Evolutionary conservation across 495 filamentous ascomycete species (phyloP), one percentile per base, ranked within the genome.

Genomic region (Daldinia childiae): DNA sequence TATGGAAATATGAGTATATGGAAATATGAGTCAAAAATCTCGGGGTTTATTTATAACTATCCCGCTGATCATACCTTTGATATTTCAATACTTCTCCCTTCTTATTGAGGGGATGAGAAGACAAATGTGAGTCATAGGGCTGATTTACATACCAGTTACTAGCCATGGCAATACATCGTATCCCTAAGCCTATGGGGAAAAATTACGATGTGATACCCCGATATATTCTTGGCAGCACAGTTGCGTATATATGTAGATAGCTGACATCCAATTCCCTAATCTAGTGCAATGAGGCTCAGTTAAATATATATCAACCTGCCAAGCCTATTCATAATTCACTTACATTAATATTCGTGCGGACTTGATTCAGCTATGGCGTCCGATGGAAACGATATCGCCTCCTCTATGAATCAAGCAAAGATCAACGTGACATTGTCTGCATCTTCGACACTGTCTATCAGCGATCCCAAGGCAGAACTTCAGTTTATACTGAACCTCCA

Each of bases 391-490:
- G 8, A 17, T 17, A 9, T 50, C 4, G 6, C 4, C 21, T 50
- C 17, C 1, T 50, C 19, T 24, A 5, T 11, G 19, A 50, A 50
- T 6, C 45, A 50, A 26, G 45, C 19, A 19, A 24, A 26, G 45
- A 50, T 50, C 0, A 50, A 50, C 6, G 45, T 50, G 45, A 26
- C 19, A 9, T 19, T 26, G 4, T 50, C 19, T 36, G 4, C 48
- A 17, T n/a, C 8, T 24, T 50, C 39, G 24, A 36, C 26, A 36
- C 60, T 50, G 9, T 58, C 54, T 29, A 52, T 68, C 26, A 48
- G 50, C 34, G 36, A 56, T 27, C 5, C 21, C 5, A 26, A 56
- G 12, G 45, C 38, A n/a, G 50, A 29, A n/a, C 43, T 68, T 7
- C 34, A 41, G 19, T 15, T 56, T 11, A 55, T 26, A 9, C 14